These are phyloP conservation scores for Lyophyllum decastes DNA, from an alignment of 768 basidiomycete species.

Conservation along the genomic window DNA sequence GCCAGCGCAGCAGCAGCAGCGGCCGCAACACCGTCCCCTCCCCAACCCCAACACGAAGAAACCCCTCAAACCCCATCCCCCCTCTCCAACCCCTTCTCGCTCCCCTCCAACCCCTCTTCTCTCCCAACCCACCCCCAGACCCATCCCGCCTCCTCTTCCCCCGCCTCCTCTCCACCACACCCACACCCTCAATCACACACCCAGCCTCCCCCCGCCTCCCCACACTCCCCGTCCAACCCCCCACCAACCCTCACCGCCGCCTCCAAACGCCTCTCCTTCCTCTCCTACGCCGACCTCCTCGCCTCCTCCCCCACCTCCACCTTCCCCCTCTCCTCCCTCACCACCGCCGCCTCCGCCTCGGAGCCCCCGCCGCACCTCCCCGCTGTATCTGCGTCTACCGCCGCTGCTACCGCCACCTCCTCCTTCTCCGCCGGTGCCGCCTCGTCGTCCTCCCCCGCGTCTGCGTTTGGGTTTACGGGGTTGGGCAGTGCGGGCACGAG, in stretches of 20 bases:
- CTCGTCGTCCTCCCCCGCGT: slow-evolving; percentile 29
- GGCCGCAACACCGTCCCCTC: slow-evolving; percentile 15
- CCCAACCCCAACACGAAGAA: not conserved
- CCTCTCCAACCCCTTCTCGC: slow-evolving; percentile 18
- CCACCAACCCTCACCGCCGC: slow-evolving; percentile 26
- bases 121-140: too few relatives aligned
- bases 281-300: slow-evolving; percentile 86
- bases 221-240: slow-evolving; percentile 42
- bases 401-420: too few relatives aligned
- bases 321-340: slow-evolving; percentile 72
- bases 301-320: slow-evolving; percentile 73
- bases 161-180: slow-evolving; percentile 17
- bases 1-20: too few relatives aligned
- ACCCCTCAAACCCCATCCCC: slow-evolving; percentile 10
- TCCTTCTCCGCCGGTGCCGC: too few relatives aligned
- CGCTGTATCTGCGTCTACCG: too few relatives aligned
- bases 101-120: slow-evolving; percentile 9
- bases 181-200: slow-evolving; percentile 14
- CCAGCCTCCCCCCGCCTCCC: slow-evolving; percentile 22
- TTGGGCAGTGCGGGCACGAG: slow-evolving; percentile 28
- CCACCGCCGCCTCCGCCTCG: slow-evolving; percentile 53
- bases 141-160: slow-evolving; percentile 8
- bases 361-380: slow-evolving; percentile 79
- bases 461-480: too few relatives aligned
- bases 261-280: slow-evolving; percentile 81